Evolutionary conservation across 768 basidiomycete species (phyloP).

Genomic region (Chlorophyllum brunneum): DNA sequence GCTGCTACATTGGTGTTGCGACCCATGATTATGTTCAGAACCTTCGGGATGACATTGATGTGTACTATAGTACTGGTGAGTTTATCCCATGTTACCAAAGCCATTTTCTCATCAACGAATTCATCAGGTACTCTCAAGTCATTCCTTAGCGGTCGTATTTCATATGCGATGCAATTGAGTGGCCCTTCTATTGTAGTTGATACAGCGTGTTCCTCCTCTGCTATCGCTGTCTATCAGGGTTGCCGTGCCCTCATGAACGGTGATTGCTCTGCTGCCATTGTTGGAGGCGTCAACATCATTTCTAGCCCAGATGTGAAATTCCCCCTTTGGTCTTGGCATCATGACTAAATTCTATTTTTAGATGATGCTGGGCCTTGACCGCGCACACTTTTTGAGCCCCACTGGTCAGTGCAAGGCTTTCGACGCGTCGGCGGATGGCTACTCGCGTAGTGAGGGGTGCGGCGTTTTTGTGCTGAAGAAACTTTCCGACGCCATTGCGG

Average conservation of each 20-base stretch:
- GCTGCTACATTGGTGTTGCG: conserved; percentile 66
- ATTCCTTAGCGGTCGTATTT: conserved; percentile 70
- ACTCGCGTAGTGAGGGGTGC: conserved; percentile 69
- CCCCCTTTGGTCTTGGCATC: neutral
- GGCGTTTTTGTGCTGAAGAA: conserved; percentile 73
- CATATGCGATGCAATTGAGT: conserved; percentile 63
- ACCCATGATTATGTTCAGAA: conserved; percentile 72
- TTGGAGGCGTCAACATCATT: conserved; percentile 74
- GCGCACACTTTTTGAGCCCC: conserved; percentile 64
- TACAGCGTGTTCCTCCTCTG: conserved; percentile 74
- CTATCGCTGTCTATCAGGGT: conserved; percentile 66
- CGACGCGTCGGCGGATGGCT: conserved; percentile 71
- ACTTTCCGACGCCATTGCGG: conserved; percentile 59
- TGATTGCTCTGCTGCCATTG: conserved; percentile 68
- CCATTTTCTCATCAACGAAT: neutral
- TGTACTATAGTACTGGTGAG: conserved; percentile 68
- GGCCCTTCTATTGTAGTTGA: conserved; percentile 74
- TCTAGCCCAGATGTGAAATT: conserved; percentile 64
- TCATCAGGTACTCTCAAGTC: conserved; percentile 59
- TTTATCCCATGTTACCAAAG: neutral
- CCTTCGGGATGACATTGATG: conserved; percentile 56
- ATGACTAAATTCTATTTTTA: conserved; percentile 22
- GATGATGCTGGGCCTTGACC: conserved; percentile 71
- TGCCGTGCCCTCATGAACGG: conserved; percentile 57
- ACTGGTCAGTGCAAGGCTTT: conserved; percentile 70